A percentile compares a stretch with the other conserved stretches of the same genome.
Evolutionary conservation across 2,329 filamentous ascomycete species (phyloP).

Genomic region (Botrytis sinoallii): DNA sequence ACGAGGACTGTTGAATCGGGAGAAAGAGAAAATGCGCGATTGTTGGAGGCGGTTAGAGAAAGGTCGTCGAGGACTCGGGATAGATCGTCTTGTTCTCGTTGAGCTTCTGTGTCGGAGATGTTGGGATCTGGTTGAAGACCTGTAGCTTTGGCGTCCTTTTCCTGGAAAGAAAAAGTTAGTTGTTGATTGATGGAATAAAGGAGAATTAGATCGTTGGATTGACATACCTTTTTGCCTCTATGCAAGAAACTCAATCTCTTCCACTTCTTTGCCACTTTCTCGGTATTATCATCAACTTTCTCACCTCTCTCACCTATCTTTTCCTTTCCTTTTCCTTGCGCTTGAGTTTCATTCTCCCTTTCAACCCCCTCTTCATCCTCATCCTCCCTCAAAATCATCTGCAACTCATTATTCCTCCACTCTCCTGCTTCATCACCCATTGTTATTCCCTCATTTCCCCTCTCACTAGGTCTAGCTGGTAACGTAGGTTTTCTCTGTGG

Average conservation of each 20-base stretch:
- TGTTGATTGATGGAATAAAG: background rate
- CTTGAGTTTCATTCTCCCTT: constrained; percentile 42
- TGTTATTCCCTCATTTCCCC: background rate
- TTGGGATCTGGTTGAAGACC: constrained; percentile 41
- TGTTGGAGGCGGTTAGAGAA: constrained; percentile 79
- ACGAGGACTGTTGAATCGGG: constrained; percentile 79
- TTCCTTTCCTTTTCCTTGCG: constrained; percentile 40
- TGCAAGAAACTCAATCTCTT: constrained; percentile 44
- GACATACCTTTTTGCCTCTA: constrained; percentile 31
- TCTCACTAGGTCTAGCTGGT: constrained; percentile 9
- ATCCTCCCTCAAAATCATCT: constrained; percentile 47
- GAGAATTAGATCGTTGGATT: background rate
- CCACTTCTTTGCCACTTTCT: constrained; percentile 38
- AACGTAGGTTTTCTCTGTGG: constrained; percentile 39
- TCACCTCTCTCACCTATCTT: constrained; percentile 27
- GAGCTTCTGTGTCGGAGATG: constrained; percentile 40
- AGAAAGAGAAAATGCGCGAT: constrained; percentile 80
- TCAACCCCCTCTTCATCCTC: constrained; percentile 37
- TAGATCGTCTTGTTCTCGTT: constrained; percentile 66
- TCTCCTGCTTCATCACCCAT: constrained; percentile 26
- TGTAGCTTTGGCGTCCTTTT: constrained; percentile 39
- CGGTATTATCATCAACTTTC: constrained; percentile 33
- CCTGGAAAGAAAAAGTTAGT: constrained; percentile 39
- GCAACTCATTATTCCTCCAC: constrained; percentile 28
- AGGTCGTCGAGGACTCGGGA: constrained; percentile 76